Evolutionary conservation across 2,329 filamentous ascomycete genomes (phyloP).

Genomic region (Neofusicoccum kwambonambiense): DNA sequence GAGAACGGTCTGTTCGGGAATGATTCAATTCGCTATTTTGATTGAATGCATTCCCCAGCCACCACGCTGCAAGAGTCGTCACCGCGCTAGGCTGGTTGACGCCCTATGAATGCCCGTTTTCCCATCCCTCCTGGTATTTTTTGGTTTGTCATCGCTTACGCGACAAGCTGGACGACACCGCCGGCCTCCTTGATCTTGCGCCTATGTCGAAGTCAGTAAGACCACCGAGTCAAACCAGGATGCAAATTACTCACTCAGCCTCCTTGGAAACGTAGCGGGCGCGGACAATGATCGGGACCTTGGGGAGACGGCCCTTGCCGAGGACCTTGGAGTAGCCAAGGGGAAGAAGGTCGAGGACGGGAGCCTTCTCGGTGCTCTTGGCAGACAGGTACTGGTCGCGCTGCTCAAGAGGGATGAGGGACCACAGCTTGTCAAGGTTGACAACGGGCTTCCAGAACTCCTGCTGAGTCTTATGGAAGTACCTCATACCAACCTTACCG

Average conservation of each 20-base stretch:
- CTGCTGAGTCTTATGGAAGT: conserved; percentile 93
- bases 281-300: conserved; percentile 90
- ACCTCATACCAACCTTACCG: conserved; percentile 54
- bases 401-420: conserved; percentile 87
- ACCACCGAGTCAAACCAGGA: not conserved
- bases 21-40: conserved; percentile 40
- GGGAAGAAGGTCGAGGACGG: conserved; percentile 95
- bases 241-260: conserved; percentile 58
- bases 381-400: conserved; percentile 84
- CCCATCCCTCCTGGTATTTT: conserved; percentile 12
- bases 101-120: conserved; percentile 17
- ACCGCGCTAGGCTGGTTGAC: conserved; percentile 2
- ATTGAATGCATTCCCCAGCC: conserved; percentile 42
- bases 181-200: conserved; percentile 98
- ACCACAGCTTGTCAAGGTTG: conserved; percentile 99
- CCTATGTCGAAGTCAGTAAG: conserved; percentile 29
- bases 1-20: conserved; percentile 51
- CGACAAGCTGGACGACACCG: conserved; percentile 92
- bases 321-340: conserved; percentile 98
- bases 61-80: conserved; percentile 48
- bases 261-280: conserved; percentile 94
- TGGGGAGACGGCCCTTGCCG: conserved; percentile 93
- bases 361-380: conserved; percentile 86
- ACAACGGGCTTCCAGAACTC: conserved; percentile 98
- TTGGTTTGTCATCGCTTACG: conserved; percentile 52